Evolutionary conservation across 2,329 filamentous ascomycete species (phyloP).

Genomic region (Phyllosticta capitalensis): DNA sequence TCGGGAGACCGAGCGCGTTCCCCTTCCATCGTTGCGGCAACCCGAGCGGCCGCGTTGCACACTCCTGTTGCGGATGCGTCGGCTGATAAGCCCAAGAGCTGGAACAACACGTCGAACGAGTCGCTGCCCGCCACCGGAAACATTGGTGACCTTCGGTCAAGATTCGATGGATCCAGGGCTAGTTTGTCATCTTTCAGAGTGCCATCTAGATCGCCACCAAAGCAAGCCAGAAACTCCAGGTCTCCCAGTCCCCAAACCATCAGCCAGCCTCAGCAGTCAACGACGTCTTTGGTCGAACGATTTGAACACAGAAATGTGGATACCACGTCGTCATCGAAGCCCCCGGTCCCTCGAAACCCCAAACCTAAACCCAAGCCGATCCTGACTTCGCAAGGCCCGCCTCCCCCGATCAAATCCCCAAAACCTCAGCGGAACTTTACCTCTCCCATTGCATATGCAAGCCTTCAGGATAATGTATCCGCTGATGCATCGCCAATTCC

Average conservation of each 20-base stretch:
- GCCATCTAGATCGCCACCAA: neutral
- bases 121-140: neutral
- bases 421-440: conserved; percentile 27
- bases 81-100: neutral
- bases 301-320: conserved; percentile 47
- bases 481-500: conserved; percentile 9
- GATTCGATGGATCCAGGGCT: neutral
- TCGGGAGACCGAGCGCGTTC: conserved; percentile 34
- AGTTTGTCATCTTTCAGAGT: neutral
- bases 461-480: neutral
- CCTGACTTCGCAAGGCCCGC: conserved; percentile 17
- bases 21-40: conserved; percentile 53
- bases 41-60: conserved; percentile 52
- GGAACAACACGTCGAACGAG: neutral
- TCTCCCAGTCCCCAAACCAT: neutral
- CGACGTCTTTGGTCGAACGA: conserved; percentile 56
- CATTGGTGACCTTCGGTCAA: neutral
- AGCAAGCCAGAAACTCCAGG: neutral
- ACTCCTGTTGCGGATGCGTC: conserved; percentile 31
- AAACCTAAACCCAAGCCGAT: conserved; percentile 15
- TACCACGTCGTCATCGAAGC: neutral
- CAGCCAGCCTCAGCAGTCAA: conserved; percentile 45
- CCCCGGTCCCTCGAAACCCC: neutral
- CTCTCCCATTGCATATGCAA: neutral
- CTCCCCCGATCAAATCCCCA: conserved; percentile 30